These are phyloP conservation scores for Torulaspora gathmanii DNA, from an alignment of 805 yeast species.

Conservation along the genomic window DNA sequence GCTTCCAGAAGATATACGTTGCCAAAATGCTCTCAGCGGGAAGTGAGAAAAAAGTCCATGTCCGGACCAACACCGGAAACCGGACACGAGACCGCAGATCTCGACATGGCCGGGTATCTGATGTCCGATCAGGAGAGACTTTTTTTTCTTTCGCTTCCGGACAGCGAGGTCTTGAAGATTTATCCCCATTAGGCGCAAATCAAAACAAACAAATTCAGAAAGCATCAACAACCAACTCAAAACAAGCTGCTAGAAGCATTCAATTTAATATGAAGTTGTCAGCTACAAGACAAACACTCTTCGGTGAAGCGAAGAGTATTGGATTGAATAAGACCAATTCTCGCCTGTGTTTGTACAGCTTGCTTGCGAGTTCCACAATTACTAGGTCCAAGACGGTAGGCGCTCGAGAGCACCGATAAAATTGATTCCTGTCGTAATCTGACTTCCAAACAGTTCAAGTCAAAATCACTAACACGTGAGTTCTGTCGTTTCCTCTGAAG, in stretches of 20 bases:
- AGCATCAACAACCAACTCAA: slow-evolving; percentile 6
- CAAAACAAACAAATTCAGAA: slow-evolving; percentile 10
- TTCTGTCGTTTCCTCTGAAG: neutral
- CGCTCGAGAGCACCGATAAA: neutral
- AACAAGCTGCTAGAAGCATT: neutral
- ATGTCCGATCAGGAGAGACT: neutral
- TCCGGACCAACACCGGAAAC: neutral
- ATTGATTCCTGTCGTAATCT: neutral
- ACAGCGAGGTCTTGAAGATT: slow-evolving; percentile 1
- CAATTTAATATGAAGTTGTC: neutral
- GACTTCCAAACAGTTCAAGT: too few relatives aligned
- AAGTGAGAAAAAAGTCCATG: neutral
- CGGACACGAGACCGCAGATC: neutral
- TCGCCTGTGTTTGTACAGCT: neutral
- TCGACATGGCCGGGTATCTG: neutral
- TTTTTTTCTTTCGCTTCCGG: neutral
- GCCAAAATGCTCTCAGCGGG: neutral
- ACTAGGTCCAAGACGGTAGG: neutral
- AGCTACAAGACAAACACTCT: neutral
- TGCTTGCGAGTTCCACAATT: neutral
- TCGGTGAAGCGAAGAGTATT: neutral
- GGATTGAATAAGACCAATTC: neutral
- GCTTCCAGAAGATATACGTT: neutral
- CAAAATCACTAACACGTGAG: neutral
- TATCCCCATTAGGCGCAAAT: slow-evolving; percentile 9